A percentile compares a stretch with the other conserved stretches of the same genome.
These are phyloP conservation scores for Nidularia pulvinata DNA, from an alignment of 768 basidiomycete genomes.

Conservation along the genomic window DNA sequence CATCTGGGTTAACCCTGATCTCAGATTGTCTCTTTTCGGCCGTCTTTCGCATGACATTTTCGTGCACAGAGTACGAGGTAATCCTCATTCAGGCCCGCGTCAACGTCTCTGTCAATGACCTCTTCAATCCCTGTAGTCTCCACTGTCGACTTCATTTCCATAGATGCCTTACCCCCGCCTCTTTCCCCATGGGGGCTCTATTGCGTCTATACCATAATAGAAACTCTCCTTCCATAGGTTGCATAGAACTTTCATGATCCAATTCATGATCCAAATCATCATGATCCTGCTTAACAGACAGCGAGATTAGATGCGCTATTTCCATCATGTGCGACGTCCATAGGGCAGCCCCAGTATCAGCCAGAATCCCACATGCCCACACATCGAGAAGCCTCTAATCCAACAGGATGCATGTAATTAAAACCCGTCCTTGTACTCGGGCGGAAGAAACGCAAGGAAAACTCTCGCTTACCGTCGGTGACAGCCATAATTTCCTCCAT, in stretches of 20 bases:
- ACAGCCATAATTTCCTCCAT: no score
- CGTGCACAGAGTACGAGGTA: no score
- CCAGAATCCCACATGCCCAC: neutral
- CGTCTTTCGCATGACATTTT: neutral
- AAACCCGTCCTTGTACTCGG: no score
- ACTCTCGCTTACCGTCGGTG: no score
- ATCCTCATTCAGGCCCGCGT: no score
- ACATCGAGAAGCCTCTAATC: neutral
- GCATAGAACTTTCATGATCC: no score
- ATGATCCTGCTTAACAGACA: neutral
- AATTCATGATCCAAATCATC: neutral
- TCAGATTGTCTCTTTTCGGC: constrained; percentile 4
- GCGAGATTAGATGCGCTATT: neutral
- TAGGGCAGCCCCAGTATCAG: neutral
- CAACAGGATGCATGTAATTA: neutral
- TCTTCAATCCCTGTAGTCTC: no score
- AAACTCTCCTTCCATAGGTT: no score
- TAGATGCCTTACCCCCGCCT: neutral
- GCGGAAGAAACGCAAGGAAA: no score
- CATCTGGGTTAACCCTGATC: constrained; percentile 10
- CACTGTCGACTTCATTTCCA: no score
- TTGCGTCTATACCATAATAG: no score
- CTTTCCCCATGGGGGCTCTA: neutral
- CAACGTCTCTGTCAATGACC: no score
- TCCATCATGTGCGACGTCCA: neutral